Percentiles rank a stretch among this genome's conserved stretches.
Conservation (phyloP, 148 eudicot genomes). For the Polygonum aviculare region DNA sequence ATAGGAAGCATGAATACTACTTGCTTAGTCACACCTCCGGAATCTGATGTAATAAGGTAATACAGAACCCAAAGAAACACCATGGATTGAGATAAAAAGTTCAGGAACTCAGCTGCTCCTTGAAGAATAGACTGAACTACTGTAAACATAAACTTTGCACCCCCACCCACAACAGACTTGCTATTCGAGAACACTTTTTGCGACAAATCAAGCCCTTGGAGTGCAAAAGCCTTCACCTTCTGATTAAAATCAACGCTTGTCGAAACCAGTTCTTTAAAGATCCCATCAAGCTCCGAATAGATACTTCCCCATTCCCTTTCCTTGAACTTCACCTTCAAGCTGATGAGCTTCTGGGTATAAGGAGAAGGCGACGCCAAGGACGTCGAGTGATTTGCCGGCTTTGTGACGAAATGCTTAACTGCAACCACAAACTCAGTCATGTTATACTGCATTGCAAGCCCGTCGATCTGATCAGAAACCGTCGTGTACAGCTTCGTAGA, state of each 20-base stretch:
- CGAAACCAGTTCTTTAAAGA: slow-evolving; percentile 47
- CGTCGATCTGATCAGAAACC: slow-evolving; percentile 74
- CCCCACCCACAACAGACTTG: slow-evolving; percentile 60
- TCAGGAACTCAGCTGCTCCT: slow-evolving; percentile 75
- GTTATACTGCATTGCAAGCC: slow-evolving; percentile 83
- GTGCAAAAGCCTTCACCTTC: slow-evolving; percentile 65
- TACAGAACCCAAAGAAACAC: slow-evolving; percentile 90
- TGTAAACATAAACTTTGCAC: slow-evolving; percentile 58
- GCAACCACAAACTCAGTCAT: slow-evolving; percentile 77
- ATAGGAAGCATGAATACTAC: slow-evolving; percentile 81
- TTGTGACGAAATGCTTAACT: slow-evolving; percentile 64
- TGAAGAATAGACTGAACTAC: slow-evolving; percentile 56
- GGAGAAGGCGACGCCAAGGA: slow-evolving; percentile 52
- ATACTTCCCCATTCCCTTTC: slow-evolving; percentile 69
- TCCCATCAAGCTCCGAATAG: slow-evolving; percentile 53
- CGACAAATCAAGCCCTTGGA: slow-evolving; percentile 68
- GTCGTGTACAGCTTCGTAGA: slow-evolving; percentile 57
- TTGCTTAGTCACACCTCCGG: slow-evolving; percentile 90
- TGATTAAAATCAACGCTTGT: slow-evolving; percentile 56
- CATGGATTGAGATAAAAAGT: slow-evolving; percentile 74
- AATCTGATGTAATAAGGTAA: slow-evolving; percentile 83
- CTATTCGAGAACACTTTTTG: slow-evolving; percentile 65
- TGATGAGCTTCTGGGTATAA: slow-evolving; percentile 51
- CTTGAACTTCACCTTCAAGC: slow-evolving; percentile 49
- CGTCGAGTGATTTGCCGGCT: slow-evolving; percentile 36